Evolutionary conservation across 2,329 filamentous ascomycete species (phyloP).

Genomic region (Botryotinia narcissicola): DNA sequence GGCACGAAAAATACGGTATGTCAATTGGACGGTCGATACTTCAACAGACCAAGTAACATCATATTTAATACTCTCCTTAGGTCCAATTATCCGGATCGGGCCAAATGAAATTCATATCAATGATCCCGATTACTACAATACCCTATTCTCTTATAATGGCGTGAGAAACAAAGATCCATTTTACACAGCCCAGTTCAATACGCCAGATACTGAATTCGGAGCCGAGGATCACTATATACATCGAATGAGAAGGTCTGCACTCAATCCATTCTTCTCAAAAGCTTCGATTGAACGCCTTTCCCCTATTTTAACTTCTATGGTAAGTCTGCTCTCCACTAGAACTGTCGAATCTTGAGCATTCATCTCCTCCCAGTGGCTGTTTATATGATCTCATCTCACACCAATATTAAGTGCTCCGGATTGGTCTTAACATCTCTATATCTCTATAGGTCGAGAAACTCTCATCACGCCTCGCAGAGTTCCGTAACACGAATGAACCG

Average conservation of each 20-base stretch:
- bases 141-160: conserved; percentile 24
- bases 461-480: conserved; percentile 27
- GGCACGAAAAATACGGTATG: conserved; percentile 10
- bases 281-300: conserved; percentile 26
- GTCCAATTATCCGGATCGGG: conserved; percentile 29
- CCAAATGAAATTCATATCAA: conserved; percentile 26
- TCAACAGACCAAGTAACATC: not conserved
- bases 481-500: conserved; percentile 20
- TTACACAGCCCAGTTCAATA: conserved; percentile 22
- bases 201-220: conserved; percentile 23
- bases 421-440: not conserved
- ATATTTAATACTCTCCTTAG: not conserved
- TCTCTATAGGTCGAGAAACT: conserved; percentile 24
- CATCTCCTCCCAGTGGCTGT: not conserved
- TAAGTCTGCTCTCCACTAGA: not conserved
- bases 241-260: conserved; percentile 27
- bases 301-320: conserved; percentile 28
- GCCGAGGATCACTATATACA: conserved; percentile 31
- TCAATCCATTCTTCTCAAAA: conserved; percentile 34
- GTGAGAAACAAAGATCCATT: conserved; percentile 24
- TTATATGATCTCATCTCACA: too few relatives aligned
- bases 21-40: not conserved
- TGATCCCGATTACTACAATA: conserved; percentile 29
- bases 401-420: not conserved
- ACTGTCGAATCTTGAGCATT: not conserved